Conservation (phyloP, 2,329 filamentous ascomycete genomes). For the Xylogone sp. region DNA sequence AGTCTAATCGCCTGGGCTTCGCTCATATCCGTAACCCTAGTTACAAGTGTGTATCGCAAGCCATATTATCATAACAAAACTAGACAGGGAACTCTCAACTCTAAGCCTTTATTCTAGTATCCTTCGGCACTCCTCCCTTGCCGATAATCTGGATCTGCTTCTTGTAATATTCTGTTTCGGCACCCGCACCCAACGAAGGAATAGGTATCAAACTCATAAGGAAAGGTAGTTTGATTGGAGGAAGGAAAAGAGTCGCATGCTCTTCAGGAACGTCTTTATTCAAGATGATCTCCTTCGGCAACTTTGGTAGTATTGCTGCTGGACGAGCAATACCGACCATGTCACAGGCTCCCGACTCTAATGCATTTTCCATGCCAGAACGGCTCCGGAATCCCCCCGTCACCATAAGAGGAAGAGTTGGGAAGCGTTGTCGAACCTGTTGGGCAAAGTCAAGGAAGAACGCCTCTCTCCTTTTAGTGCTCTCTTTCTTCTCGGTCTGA, state of each 20-base stretch:
- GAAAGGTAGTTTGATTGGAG: not conserved
- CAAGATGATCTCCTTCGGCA: slow-evolving; percentile 34
- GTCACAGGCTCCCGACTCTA: slow-evolving; percentile 42
- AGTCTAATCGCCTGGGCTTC: too few species aligned
- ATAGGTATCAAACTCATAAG: not conserved
- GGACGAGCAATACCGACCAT: slow-evolving; percentile 45
- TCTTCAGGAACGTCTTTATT: slow-evolving; percentile 25
- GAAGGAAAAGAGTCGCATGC: slow-evolving; percentile 9
- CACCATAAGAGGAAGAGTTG: slow-evolving; percentile 47
- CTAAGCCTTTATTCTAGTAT: slow-evolving; percentile 2
- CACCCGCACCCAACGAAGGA: slow-evolving; percentile 1
- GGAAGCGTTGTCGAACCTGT: slow-evolving; percentile 42
- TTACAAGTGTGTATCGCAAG: too few species aligned
- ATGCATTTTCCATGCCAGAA: slow-evolving; percentile 43
- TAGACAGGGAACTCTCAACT: too few species aligned
- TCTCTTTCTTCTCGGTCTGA: slow-evolving; percentile 26
- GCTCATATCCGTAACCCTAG: too few species aligned
- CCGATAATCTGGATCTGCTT: slow-evolving; percentile 21
- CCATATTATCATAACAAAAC: too few species aligned
- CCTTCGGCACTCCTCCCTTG: slow-evolving; percentile 8
- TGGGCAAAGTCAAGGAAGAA: slow-evolving; percentile 66
- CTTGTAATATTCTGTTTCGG: slow-evolving; percentile 15
- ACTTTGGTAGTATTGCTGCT: slow-evolving; percentile 38
- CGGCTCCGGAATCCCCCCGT: slow-evolving; percentile 60
- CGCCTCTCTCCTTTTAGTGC: slow-evolving; percentile 55